These are phyloP conservation scores for Hyaloscypha bicolor DNA, from an alignment of 495 filamentous ascomycete genomes.

Conservation along the genomic window DNA sequence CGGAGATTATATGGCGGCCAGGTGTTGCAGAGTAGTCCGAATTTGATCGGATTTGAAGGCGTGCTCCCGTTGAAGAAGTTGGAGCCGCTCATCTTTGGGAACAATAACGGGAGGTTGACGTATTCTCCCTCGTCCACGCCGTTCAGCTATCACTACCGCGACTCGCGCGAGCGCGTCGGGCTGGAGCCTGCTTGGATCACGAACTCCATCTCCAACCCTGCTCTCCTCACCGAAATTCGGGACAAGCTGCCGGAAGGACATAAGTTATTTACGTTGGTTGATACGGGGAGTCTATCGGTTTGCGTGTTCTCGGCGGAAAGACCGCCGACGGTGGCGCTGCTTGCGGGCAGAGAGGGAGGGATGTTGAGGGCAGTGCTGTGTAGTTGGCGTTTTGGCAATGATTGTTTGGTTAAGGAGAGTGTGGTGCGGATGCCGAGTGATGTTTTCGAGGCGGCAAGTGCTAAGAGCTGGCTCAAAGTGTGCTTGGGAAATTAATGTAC, in stretches of 20 bases:
- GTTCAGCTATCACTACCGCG: not conserved
- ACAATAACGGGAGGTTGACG: constrained; percentile 18
- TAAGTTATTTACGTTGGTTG: constrained; percentile 33
- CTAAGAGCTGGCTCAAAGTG: constrained; percentile 2
- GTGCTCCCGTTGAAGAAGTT: constrained; percentile 28
- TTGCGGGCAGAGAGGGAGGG: constrained; percentile 42
- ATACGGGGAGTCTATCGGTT: constrained; percentile 34
- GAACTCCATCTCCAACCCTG: not conserved
- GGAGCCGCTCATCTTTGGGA: constrained; percentile 32
- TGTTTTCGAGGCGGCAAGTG: not conserved
- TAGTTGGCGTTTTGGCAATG: constrained; percentile 31
- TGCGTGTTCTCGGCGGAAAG: constrained; percentile 38
- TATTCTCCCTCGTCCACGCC: constrained; percentile 6
- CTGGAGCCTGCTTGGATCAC: constrained; percentile 6
- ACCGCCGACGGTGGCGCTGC: constrained; percentile 40
- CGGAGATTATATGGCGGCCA: constrained; percentile 26
- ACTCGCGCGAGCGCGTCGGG: constrained; percentile 5
- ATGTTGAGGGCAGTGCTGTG: constrained; percentile 45
- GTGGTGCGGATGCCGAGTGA: constrained; percentile 34
- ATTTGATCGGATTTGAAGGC: constrained; percentile 36
- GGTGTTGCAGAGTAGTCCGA: constrained; percentile 17
- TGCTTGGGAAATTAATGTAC: not conserved
- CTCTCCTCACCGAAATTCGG: not conserved
- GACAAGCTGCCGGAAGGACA: constrained; percentile 13
- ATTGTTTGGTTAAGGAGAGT: constrained; percentile 34